A percentile compares a stretch with the other conserved stretches of the same genome.
phyloP scores from a whole-genome alignment of 2,329 filamentous ascomycete genomes.

The Claviceps fusiformis region DNA sequence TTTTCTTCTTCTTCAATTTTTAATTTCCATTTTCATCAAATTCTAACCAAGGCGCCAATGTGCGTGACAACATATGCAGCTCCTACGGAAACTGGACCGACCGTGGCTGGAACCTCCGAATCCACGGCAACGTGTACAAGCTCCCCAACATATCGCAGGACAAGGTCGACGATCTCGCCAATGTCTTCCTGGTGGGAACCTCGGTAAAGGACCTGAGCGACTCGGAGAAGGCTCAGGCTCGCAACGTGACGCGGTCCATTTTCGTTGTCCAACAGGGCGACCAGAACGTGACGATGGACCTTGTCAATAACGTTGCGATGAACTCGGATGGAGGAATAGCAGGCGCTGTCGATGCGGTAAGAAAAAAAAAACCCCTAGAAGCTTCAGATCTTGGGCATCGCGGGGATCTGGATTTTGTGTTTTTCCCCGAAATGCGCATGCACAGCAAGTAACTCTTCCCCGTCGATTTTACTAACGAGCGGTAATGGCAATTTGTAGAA shows the following conservation, averaged over 20 bases:
- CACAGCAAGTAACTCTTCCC: too few relatives aligned
- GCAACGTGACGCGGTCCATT: slow-evolving; percentile 60
- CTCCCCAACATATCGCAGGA: slow-evolving; percentile 52
- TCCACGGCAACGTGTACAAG: slow-evolving; percentile 74
- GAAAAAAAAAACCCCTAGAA: background rate
- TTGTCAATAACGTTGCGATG: slow-evolving; percentile 30
- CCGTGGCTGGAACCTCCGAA: slow-evolving; percentile 61
- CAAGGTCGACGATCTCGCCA: slow-evolving; percentile 55
- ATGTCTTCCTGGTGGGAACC: slow-evolving; percentile 55
- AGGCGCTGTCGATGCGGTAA: slow-evolving; percentile 33
- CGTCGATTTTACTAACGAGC: background rate
- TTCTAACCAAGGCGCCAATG: background rate
- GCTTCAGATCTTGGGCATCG: too few relatives aligned
- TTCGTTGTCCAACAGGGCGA: slow-evolving; percentile 62
- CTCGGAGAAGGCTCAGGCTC: slow-evolving; percentile 50
- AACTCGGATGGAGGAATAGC: slow-evolving; percentile 41
- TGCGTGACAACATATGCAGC: slow-evolving; percentile 14
- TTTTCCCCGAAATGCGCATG: too few relatives aligned
- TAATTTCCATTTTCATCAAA: too few relatives aligned
- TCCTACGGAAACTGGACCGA: slow-evolving; percentile 66
- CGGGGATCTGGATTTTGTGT: too few relatives aligned
- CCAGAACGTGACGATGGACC: slow-evolving; percentile 48
- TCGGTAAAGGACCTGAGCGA: slow-evolving; percentile 44
- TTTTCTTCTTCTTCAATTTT: background rate
- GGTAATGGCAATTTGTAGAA: slow-evolving; percentile 11